A percentile compares a stretch with the other conserved stretches of the same genome.
These are phyloP conservation scores for Seiridium unicorne DNA, from an alignment of 2,329 filamentous ascomycete genomes.

Conservation along the genomic window DNA sequence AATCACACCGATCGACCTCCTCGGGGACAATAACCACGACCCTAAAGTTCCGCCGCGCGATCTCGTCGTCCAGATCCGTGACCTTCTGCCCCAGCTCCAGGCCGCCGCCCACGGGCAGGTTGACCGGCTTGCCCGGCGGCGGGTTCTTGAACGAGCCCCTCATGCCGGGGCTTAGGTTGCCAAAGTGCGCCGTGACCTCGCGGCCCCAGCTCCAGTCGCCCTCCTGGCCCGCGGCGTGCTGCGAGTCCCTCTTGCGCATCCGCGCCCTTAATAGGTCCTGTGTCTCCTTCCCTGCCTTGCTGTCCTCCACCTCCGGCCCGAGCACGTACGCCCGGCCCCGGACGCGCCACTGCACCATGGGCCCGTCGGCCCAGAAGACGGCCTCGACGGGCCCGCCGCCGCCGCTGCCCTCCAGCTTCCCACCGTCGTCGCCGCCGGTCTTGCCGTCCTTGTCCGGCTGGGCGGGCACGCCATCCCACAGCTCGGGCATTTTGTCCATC, in stretches of 20 bases:
- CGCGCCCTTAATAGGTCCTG: constrained; percentile 58
- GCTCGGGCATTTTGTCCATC: constrained; percentile 78
- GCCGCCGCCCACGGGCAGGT: constrained; percentile 43
- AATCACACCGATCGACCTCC: constrained; percentile 72
- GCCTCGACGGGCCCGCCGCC: constrained; percentile 76
- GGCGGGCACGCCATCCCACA: constrained; percentile 53
- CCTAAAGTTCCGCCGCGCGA: constrained; percentile 74
- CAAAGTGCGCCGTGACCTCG: constrained; percentile 86
- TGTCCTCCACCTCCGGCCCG: constrained; percentile 56
- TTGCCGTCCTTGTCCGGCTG: constrained; percentile 40
- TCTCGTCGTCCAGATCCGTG: constrained; percentile 65
- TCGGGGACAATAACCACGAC: constrained; percentile 80
- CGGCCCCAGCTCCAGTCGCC: constrained; percentile 72
- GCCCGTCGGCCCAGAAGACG: constrained; percentile 63
- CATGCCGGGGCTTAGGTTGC: constrained; percentile 80
- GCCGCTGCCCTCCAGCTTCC: constrained; percentile 47
- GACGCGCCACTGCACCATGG: constrained; percentile 80
- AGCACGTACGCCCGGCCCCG: constrained; percentile 75
- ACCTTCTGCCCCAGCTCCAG: constrained; percentile 62
- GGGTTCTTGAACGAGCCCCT: constrained; percentile 75
- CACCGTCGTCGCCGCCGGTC: constrained; percentile 29
- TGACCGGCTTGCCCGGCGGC: constrained; percentile 61
- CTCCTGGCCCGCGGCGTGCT: constrained; percentile 27
- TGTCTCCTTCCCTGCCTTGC: constrained; percentile 52
- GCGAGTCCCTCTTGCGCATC: constrained; percentile 51